Base-by-base conservation (phyloP, 768 basidiomycete species). In the Mycena sanguinolenta region DNA sequence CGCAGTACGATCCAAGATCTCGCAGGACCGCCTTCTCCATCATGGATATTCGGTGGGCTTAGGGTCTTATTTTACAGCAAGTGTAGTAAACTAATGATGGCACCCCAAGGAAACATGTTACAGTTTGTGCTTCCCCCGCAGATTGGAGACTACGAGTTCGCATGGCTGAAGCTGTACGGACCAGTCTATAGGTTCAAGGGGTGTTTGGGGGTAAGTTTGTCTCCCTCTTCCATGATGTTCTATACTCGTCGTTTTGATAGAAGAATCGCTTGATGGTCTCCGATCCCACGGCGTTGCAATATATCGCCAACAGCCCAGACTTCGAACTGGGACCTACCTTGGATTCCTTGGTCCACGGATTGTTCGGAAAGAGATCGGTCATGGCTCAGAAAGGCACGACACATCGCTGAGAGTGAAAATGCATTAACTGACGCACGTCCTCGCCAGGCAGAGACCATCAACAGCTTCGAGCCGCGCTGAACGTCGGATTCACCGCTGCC, bases 191-290 rank as follows among this genome's bases (percentile, higher is more conserved):
- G 27, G 16, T 8, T 60, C 25, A 60, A 60, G 44, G 58, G 25
- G 25, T 60, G 58, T 46, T 60, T 60, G 17, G 58, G 58, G 34
- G 58, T 60, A 9, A 46, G 58, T 23, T 27, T 28, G 28, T n/a
- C 17, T 44, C 28, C 28, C 3, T 27, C 36, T n/a, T 58, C 13
- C 38, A 17, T 30, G 23, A 23, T 23, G 46, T 49, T 13, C 46
- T 13, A 49, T 49, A 49, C 46, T 49, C 46, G n/a, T 49, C n/a
- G n/a, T 49, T 49, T 25, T 13, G n/a, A 28, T 42, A 60, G 58
- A 2, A 46, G 32, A 17, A 46, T 42, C 58, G 58, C 28, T 14
- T 60, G 42, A 42, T 60, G 44, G 52, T 54, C 52, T 54, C 52
- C 52, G 52, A 54, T 19, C 52, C 52, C 52, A 32, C 10, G 10